A percentile compares a stretch with the other conserved stretches of the same genome.
Evolutionary conservation across 2,329 filamentous ascomycete species (phyloP).

Genomic region (Paecilomyces variotii): DNA sequence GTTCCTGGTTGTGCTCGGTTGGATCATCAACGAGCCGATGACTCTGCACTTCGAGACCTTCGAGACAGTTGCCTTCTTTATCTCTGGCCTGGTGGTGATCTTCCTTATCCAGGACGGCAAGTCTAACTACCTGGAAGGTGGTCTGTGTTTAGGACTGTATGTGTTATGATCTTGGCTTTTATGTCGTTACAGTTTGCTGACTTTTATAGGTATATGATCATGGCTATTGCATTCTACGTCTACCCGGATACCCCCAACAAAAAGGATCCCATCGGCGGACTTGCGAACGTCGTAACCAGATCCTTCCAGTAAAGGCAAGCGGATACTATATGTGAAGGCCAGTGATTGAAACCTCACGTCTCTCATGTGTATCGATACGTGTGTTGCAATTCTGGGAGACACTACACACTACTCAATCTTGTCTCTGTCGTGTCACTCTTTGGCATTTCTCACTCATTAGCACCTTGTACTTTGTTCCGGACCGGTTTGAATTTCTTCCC

Average conservation of each 20-base stretch:
- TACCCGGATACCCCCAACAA: conserved; percentile 34
- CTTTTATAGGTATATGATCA: conserved; percentile 32
- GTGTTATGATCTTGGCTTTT: conserved; percentile 14
- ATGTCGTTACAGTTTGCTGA: conserved; percentile 1
- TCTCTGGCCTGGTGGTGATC: conserved; percentile 65
- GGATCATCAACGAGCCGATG: conserved; percentile 66
- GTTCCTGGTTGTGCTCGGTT: conserved; percentile 70
- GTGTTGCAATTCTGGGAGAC: background rate
- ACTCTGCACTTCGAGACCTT: conserved; percentile 74
- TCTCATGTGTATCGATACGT: background rate
- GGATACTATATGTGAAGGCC: background rate
- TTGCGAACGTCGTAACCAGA: conserved; percentile 2
- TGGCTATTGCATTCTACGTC: conserved; percentile 42
- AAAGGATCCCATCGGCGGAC: conserved; percentile 6
- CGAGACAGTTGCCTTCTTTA: conserved; percentile 68
- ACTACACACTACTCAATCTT: background rate
- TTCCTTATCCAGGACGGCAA: conserved; percentile 72
- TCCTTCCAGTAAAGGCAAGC: background rate
- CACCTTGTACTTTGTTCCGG: background rate
- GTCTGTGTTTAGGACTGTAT: conserved; percentile 56
- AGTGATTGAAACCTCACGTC: background rate
- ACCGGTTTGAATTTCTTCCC: background rate
- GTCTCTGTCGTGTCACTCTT: background rate
- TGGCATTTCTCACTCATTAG: background rate
- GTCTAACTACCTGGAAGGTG: conserved; percentile 76